Evolutionary conservation across 306 rosid genomes (phyloP), one percentile per base, ranked within the genome.

Genomic region (Neltuma alba): DNA sequence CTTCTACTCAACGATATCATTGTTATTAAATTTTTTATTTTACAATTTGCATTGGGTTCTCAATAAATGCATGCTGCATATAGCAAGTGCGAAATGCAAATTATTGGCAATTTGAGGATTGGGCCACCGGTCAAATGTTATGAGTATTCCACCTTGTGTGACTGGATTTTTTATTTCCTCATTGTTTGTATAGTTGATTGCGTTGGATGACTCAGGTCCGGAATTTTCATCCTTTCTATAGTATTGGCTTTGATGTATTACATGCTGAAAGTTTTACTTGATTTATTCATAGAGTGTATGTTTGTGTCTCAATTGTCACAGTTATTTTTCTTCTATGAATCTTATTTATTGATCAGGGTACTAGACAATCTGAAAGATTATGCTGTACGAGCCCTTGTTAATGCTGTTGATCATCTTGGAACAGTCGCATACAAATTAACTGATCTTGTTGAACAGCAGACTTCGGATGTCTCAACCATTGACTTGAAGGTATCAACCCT

Each of bases 341-440:
- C 45, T 67, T 45, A 31, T 66, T 55, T 79, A 57, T 84, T 69
- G 34, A 63, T 55, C 79, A 95, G 98, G 98, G 97, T 92, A 21
- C 87, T 95, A 77, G 98, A 95, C 70, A 95, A 95, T 86, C 87
- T 95, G 87, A 95, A 95, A 82, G 98, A 91, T 87, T 95, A 92
- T 86, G 93, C 95, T 78, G 93, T 91, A 28, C 90, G 91, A 72
- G 97, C 98, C 79, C 95, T 94, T 73, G 97, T 94, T 42, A 94
- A 94, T 77, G 99, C 98, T 63, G 98, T 95, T 77, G 99, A 95
- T 87, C 98, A 95, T 90, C 97, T 95, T 75, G 99, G 99, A 82
- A 95, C 99, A 9, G 98, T 95, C 5, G 99, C 98, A 71, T 95
- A 84, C 96, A 95, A 95, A 83, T 90, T 95, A 77, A 91, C 94